Base-by-base conservation (phyloP, 2,329 filamentous ascomycete species). In the Penicillium sp. region DNA sequence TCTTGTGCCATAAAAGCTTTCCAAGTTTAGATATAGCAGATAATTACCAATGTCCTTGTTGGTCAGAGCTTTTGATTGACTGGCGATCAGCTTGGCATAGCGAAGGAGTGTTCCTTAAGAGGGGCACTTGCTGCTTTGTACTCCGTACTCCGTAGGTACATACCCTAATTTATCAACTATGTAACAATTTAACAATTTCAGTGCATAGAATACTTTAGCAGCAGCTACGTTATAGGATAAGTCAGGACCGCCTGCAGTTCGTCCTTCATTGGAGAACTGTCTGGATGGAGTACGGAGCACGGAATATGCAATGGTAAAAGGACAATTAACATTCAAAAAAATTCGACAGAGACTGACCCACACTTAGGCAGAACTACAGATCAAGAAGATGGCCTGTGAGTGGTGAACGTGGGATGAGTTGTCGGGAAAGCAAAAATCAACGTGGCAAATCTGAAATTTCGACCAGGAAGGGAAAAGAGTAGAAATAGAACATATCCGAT, bases 1-100 rank as follows among this genome's bases (percentile, higher is more conserved):
- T 10, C 4, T 31, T 31, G 4, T 7, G 8, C 12, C 17, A 46
- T 46, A 2, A 11, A 22, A 12, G 3, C 26, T 28, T n/a, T 17
- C n/a, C 8, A 25, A 16, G 5, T 30, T 25, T 8, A 31, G 19
- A 33, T 22, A n/a, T 5, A 16, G 12, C 11, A 40, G 16, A 9
- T 11, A 25, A 48, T 40, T n/a, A 26, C 19, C n/a, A 40, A 17
- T 25, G 6, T 17, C 10, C 31, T 41, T 31, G 22, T 25, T 40
- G 43, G 50, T 33, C 50, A 48, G 11, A 53, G 50, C 43, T 19
- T 37, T 53, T 53, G n/a, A n/a, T n/a, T n/a, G n/a, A n/a, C n/a
- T n/a, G n/a, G n/a, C n/a, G n/a, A n/a, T n/a, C n/a, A n/a, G n/a
- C n/a, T n/a, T n/a, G n/a, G n/a, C n/a, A n/a, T n/a, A n/a, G n/a